phyloP scores from a whole-genome alignment of 1,139 yeast genomes.

The Geotrichum reessii region DNA sequence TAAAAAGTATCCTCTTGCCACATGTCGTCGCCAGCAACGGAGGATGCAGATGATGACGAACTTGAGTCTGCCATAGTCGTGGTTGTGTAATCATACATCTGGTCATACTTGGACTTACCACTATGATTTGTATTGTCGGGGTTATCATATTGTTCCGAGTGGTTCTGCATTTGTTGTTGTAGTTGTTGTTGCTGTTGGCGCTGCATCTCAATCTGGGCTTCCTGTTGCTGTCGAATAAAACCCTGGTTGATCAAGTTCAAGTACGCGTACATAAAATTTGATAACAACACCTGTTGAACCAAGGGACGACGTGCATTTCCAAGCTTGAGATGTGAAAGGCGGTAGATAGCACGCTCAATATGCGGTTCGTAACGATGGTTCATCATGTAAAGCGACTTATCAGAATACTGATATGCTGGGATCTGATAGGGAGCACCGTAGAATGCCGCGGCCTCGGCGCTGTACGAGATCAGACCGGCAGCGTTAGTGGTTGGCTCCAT shows the following conservation, averaged over 20 bases:
- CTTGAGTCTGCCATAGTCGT: slow-evolving; percentile 23
- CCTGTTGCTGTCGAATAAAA: slow-evolving; percentile 36
- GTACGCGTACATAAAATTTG: slow-evolving; percentile 97
- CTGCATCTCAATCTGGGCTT: slow-evolving; percentile 17
- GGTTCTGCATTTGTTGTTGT: slow-evolving; percentile 9
- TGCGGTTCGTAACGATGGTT: slow-evolving; percentile 76
- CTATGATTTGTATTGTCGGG: slow-evolving; percentile 17
- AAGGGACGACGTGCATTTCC: slow-evolving; percentile 91
- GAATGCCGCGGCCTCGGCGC: slow-evolving; percentile 22
- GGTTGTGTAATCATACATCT: background rate
- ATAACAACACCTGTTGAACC: slow-evolving; percentile 82
- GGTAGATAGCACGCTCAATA: slow-evolving; percentile 90
- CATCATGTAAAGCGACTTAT: slow-evolving; percentile 37
- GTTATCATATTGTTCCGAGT: background rate
- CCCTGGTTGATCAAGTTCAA: slow-evolving; percentile 85
- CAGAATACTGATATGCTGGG: slow-evolving; percentile 38
- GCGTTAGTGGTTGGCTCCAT: slow-evolving; percentile 12
- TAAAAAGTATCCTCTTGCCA: slow-evolving; percentile 23
- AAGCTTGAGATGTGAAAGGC: slow-evolving; percentile 83
- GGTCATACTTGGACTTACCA: slow-evolving; percentile 16
- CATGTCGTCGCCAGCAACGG: slow-evolving; percentile 26
- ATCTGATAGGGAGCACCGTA: slow-evolving; percentile 37
- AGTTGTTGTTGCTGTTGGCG: slow-evolving; percentile 25
- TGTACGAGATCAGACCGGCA: slow-evolving; percentile 22
- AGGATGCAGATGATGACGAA: slow-evolving; percentile 27